Percentiles rank a stretch among this genome's conserved stretches.
These are phyloP conservation scores for Dothidotthia symphoricarpi DNA, from an alignment of 2,329 filamentous ascomycete genomes.

Conservation along the genomic window DNA sequence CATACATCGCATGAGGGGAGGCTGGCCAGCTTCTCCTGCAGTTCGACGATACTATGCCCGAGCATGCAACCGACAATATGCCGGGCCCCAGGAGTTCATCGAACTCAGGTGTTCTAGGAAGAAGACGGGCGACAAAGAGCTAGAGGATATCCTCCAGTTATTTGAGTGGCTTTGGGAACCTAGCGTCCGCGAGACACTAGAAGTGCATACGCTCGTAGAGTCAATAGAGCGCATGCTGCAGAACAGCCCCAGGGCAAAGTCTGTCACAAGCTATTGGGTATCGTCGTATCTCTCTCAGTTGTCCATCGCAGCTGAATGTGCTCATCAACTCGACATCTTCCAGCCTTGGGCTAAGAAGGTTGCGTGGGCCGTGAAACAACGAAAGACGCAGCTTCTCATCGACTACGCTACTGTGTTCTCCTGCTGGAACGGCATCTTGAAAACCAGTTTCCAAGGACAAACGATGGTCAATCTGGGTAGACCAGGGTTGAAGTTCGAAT, in stretches of 20 bases:
- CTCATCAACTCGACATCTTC: conserved; percentile 48
- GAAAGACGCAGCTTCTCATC: background rate
- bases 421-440: background rate
- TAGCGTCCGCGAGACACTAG: conserved; percentile 46
- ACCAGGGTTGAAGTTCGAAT: conserved; percentile 38
- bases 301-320: conserved; percentile 47
- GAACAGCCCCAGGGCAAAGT: conserved; percentile 34
- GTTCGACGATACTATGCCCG: no score
- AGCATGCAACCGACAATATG: no score
- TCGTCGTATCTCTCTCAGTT: conserved; percentile 45
- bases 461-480: conserved; percentile 20
- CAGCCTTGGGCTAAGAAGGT: conserved; percentile 51
- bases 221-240: background rate
- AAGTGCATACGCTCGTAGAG: conserved; percentile 45
- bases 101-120: no score
- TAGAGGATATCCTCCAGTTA: background rate
- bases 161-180: conserved; percentile 29
- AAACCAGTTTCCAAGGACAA: background rate
- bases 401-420: background rate
- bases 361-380: conserved; percentile 18
- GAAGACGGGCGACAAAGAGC: background rate
- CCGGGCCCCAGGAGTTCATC: no score
- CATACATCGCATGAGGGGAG: background rate
- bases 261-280: conserved; percentile 43
- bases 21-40: background rate